Evolutionary conservation across 257 asterid species (phyloP).

Genomic region (Solanum chaucha): DNA sequence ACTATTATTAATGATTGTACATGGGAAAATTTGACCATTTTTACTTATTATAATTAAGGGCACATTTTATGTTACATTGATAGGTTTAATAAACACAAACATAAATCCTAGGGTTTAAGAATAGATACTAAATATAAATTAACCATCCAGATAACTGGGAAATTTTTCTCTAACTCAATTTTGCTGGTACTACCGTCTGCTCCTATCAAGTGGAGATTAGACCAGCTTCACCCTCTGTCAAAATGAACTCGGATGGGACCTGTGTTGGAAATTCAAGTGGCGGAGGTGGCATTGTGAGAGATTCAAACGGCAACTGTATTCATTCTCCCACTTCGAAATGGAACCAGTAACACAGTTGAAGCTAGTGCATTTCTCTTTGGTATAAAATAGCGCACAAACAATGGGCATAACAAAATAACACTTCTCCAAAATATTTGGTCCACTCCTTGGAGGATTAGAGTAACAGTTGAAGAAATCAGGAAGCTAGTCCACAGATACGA

Average conservation of each 20-base stretch:
- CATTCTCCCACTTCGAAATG: neutral
- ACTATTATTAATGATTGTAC: neutral
- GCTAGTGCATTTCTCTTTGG: neutral
- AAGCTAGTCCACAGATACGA: neutral
- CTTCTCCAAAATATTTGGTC: neutral
- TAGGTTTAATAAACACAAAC: neutral
- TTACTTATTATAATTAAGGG: too few species aligned
- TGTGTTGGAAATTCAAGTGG: neutral
- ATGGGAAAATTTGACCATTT: neutral
- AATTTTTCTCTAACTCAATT: too few species aligned
- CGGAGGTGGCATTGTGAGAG: neutral
- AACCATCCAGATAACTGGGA: too few species aligned
- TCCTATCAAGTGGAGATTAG: too few species aligned
- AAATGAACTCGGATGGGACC: neutral
- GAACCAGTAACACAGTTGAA: neutral
- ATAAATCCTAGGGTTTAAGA: neutral
- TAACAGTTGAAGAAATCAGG: neutral
- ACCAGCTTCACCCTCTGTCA: too few species aligned
- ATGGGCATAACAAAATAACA: neutral
- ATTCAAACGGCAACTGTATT: neutral
- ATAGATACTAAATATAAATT: neutral
- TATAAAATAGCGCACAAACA: neutral
- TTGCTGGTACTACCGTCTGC: too few species aligned
- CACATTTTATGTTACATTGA: neutral
- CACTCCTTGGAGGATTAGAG: neutral